Evolutionary conservation across 805 yeast species (phyloP), one percentile per base, ranked within the genome.

Genomic region (Kodamaea jinghongensis): DNA sequence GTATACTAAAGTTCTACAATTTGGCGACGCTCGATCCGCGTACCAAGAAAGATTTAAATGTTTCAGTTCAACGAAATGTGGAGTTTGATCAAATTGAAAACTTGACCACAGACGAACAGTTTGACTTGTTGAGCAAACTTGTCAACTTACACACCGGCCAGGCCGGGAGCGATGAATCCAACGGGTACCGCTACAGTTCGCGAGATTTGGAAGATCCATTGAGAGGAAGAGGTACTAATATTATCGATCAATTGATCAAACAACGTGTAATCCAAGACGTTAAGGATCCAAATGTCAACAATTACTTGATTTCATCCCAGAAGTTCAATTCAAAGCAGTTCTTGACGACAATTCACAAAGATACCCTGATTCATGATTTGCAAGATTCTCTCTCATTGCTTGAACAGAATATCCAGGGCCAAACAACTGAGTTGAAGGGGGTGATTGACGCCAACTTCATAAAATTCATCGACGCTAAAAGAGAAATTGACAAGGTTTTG

Each of bases 401-500:
- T 17, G 68, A 67, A 42, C 39, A 48, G 13, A 61, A 52, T 28
- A 69, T 69, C 26, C 54, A 60, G 17, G 52, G 57, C 37, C 70
- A 69, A 44, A 60, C 68, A 5, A 41, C 47, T 6, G 63, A 67
- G 38, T 56, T 69, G 45, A 65, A 65, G 42, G 47, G 54, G 2
- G 70, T 61, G 7, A 57, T 69, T 4, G 63, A 66, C 41, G 61
- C 58, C 23, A 67, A 69, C 41, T 69, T 57, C 45, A 47, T 55
- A 17, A 54, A 54, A 35, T 66, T 69, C 36, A 52, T 69, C 36
- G 52, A 62, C 38, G 62, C 70, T 45, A 69, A 69, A 39, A 50
- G 52, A 33, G 51, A 65, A 4, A 66, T 69, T n/a, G 75, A 69
- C 45, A 60, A 59, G n/a, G 55, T 61, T 3, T 51, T 69, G 45